These are phyloP conservation scores for Dictyostelium capitatum DNA, from an alignment of 78 protist genomes.

Conservation along the genomic window DNA sequence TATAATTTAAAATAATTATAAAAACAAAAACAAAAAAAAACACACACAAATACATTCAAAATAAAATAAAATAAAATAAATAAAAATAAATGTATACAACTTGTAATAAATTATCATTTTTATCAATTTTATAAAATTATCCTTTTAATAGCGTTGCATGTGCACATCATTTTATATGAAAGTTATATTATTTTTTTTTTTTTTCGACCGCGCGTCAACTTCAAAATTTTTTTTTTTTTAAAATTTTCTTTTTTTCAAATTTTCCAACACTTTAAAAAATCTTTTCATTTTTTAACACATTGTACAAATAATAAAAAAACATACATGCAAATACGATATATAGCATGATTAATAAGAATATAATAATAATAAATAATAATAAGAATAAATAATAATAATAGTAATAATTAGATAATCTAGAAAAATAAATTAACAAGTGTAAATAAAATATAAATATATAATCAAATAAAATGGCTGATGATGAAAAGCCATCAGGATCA, in stretches of 20 bases:
- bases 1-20: slow-evolving; percentile 8
- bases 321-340: too few species aligned
- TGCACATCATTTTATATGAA: too few species aligned
- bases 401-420: background rate
- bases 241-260: too few species aligned
- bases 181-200: background rate
- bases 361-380: background rate
- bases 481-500: slow-evolving; percentile 78
- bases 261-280: background rate
- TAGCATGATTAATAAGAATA: background rate
- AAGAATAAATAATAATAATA: background rate
- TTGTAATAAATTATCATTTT: slow-evolving; percentile 27
- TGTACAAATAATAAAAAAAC: too few species aligned
- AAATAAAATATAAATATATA: background rate
- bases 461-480: slow-evolving; percentile 50
- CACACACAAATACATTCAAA: background rate
- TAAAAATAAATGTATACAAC: background rate
- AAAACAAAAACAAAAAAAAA: background rate
- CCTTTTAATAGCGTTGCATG: too few species aligned
- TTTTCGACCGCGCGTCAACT: too few species aligned
- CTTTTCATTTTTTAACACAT: background rate
- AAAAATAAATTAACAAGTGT: background rate
- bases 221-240: background rate
- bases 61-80: background rate
- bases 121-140: too few species aligned